Percentiles rank a stretch among this genome's conserved stretches.
These are phyloP conservation scores for Cylindricascospora bacillispora DNA, from an alignment of 1,139 yeast species.

Conservation along the genomic window DNA sequence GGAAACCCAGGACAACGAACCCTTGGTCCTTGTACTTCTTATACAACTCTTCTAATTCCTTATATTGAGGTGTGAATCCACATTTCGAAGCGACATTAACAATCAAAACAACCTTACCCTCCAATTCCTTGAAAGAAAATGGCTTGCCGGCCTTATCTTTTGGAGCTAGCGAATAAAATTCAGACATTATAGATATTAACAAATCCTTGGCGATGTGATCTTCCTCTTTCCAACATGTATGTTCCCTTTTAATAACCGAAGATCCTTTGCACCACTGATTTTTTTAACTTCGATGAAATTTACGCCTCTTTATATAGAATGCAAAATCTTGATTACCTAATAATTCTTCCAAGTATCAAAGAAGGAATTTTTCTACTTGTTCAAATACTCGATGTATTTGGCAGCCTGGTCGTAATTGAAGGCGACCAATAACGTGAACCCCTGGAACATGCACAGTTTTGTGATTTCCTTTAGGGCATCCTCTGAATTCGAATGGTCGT, in stretches of 20 bases:
- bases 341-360: background rate
- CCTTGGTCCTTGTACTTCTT: constrained; percentile 66
- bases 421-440: constrained; percentile 57
- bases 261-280: background rate
- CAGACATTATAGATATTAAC: background rate
- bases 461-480: constrained; percentile 58
- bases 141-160: constrained; percentile 46
- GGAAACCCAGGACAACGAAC: constrained; percentile 78
- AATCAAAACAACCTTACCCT: constrained; percentile 82
- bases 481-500: constrained; percentile 62
- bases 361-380: constrained; percentile 2
- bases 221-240: background rate
- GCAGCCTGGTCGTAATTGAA: constrained; percentile 87
- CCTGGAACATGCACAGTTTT: constrained; percentile 57
- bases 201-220: background rate
- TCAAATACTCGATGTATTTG: constrained; percentile 40
- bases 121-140: constrained; percentile 52
- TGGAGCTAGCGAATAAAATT: constrained; percentile 47
- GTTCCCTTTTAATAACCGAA: background rate
- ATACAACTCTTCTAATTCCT: constrained; percentile 72
- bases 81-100: constrained; percentile 91
- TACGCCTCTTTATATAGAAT: background rate
- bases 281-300: background rate
- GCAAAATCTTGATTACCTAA: background rate
- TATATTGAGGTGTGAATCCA: constrained; percentile 79